Percentiles rank a stretch among this genome's conserved stretches.
Evolutionary conservation across 2,329 filamentous ascomycete genomes (phyloP).

Genomic region (Phyllosticta paracitricarpa): DNA sequence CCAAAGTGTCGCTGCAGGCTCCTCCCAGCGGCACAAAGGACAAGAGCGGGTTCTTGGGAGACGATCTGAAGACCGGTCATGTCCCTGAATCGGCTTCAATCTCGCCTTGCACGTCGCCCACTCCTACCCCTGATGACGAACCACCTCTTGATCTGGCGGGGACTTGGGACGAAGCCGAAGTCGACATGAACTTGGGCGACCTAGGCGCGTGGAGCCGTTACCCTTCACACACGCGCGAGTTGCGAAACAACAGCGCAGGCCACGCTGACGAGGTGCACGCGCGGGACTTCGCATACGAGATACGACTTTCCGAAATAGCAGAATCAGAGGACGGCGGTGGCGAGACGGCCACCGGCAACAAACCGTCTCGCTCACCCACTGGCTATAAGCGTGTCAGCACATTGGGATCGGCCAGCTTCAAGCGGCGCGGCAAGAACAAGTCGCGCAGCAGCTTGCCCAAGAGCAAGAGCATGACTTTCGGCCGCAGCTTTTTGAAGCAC

Average conservation of each 20-base stretch:
- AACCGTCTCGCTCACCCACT: slow-evolving; percentile 10
- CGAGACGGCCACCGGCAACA: slow-evolving; percentile 13
- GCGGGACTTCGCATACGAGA: slow-evolving; percentile 34
- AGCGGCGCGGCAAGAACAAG: slow-evolving; percentile 4
- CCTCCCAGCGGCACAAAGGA: not conserved
- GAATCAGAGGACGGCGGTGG: slow-evolving; percentile 22
- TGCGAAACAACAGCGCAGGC: slow-evolving; percentile 31
- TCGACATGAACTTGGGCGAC: not conserved
- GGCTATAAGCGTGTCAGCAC: not conserved
- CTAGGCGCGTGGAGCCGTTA: slow-evolving; percentile 36
- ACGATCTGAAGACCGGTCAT: not conserved
- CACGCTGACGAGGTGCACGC: slow-evolving; percentile 28
- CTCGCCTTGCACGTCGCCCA: not conserved
- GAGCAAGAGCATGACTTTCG: slow-evolving; percentile 33
- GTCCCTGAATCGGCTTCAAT: not conserved
- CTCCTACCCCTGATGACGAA: not conserved
- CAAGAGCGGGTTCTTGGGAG: not conserved
- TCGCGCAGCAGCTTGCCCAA: slow-evolving; percentile 15
- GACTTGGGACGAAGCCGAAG: not conserved
- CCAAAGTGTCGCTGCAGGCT: not conserved
- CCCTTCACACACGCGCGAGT: slow-evolving; percentile 35
- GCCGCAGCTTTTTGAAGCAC: slow-evolving; percentile 31
- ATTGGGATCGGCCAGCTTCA: not conserved
- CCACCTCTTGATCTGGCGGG: not conserved
- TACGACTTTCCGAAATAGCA: slow-evolving; percentile 14